Conservation (phyloP, 2,329 filamentous ascomycete species). For the Proliferodiscus dingleyae region DNA sequence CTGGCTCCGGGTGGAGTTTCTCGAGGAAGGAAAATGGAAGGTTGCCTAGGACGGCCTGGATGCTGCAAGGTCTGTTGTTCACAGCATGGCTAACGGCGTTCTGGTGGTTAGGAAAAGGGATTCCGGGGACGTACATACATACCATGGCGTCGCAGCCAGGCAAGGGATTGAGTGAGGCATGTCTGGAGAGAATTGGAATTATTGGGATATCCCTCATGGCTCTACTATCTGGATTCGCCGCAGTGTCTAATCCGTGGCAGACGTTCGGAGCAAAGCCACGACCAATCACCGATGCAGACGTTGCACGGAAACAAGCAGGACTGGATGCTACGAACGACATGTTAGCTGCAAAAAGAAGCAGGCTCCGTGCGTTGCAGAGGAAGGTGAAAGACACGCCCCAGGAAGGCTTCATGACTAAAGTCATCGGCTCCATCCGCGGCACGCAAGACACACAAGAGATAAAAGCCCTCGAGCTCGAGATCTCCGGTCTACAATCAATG, state of each 20-base stretch:
- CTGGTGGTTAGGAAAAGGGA: slow-evolving; percentile 67
- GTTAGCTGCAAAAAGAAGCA: slow-evolving; percentile 68
- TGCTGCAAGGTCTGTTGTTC: slow-evolving; percentile 59
- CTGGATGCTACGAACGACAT: slow-evolving; percentile 76
- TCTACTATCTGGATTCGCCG: slow-evolving; percentile 80
- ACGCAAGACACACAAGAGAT: slow-evolving; percentile 55
- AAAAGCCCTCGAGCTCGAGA: slow-evolving; percentile 64
- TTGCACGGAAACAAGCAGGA: slow-evolving; percentile 72
- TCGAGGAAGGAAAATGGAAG: slow-evolving; percentile 51
- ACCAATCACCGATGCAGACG: slow-evolving; percentile 66
- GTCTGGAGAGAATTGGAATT: slow-evolving; percentile 68
- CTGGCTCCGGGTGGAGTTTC: slow-evolving; percentile 57
- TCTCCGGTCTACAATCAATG: slow-evolving; percentile 77
- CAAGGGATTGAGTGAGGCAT: slow-evolving; percentile 39
- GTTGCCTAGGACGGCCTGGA: slow-evolving; percentile 57
- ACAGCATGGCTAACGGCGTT: slow-evolving; percentile 66
- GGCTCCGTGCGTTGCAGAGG: slow-evolving; percentile 64
- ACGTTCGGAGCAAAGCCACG: slow-evolving; percentile 64
- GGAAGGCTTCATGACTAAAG: slow-evolving; percentile 64
- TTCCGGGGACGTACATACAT: slow-evolving; percentile 51
- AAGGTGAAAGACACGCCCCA: slow-evolving; percentile 46
- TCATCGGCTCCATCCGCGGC: slow-evolving; percentile 67
- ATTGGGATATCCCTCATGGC: slow-evolving; percentile 86
- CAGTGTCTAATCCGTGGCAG: slow-evolving; percentile 84
- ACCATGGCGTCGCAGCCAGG: slow-evolving; percentile 37